Conservation (phyloP, 257 asterid genomes). For the Lavandula angustifolia region DNA sequence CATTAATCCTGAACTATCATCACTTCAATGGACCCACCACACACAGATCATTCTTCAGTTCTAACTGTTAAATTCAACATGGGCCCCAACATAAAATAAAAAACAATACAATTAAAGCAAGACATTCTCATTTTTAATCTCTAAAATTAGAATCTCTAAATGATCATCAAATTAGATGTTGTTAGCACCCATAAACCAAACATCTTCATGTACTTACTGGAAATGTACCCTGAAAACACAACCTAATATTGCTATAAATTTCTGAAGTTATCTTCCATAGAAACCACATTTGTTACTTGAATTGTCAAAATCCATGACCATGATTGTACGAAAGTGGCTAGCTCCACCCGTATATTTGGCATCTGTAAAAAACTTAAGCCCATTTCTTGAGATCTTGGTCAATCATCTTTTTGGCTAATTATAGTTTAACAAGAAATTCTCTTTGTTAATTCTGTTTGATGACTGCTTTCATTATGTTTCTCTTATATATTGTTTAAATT, state of each 20-base stretch:
- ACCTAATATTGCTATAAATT: background rate
- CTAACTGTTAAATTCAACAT: background rate
- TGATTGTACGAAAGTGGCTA: conserved; percentile 8
- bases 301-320: conserved; percentile 9
- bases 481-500: conserved; percentile 14
- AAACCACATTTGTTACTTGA: conserved; percentile 10
- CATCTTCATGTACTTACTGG: background rate
- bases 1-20: background rate
- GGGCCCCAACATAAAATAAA: background rate
- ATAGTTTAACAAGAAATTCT: conserved; percentile 9
- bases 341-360: background rate
- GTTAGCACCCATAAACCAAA: background rate
- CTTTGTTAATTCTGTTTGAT: conserved; percentile 19
- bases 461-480: conserved; percentile 13
- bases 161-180: background rate
- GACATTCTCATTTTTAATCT: background rate
- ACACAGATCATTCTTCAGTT: background rate
- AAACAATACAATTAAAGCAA: background rate
- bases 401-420: conserved; percentile 6
- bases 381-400: background rate
- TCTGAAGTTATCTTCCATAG: conserved; percentile 1
- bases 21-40: background rate
- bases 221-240: background rate
- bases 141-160: background rate
- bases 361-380: conserved; percentile 1